Evolutionary conservation across 129 eudicot genomes (phyloP), one percentile per base, ranked within the genome.

Genomic region (Cynara cardunculus): DNA sequence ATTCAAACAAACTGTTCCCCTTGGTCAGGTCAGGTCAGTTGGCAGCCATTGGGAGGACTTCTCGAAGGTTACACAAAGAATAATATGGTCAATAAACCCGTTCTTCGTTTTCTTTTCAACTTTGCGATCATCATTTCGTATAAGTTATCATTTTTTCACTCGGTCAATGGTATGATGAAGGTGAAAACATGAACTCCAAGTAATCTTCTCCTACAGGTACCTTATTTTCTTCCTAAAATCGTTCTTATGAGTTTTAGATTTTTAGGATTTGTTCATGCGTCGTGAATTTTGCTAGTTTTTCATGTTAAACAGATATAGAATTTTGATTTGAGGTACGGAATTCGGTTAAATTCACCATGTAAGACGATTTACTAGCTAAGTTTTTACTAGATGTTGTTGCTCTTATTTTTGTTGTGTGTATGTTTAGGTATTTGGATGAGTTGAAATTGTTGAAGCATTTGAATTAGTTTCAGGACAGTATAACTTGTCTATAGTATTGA

Each of bases 51-150:
- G 59, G 77, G 85, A 56, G 25, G 18, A 35, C 73, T 82, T 76
- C 86, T 82, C 19, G 86, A 82, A 82, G 81, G 6, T 1, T 19
- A 75, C 7, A 66, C 80, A 41, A 64, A 32, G 24, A 77, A 77
- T 77, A 65, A 62, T 4, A 67, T 49, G 59, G 82, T 82, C 86
- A 82, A 82, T 26, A 76, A 11, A 77, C 86, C n/a, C 78, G 82
- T 76, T 82, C 86, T 70, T 76, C 66, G 49, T 69, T 71, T 62
- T 68, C 72, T 73, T 46, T 19, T 56, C n/a, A 25, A 16, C 10
- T 7, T 2, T 46, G 24, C 65, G 1, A 18, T 61, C 12, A 73
- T 19, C 75, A 25, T 64, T 82, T 76, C 86, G 77, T 82, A 61
- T 64, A 82, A 76, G 82, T 76, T 82, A 32, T 37, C 77, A 35